phyloP scores from a whole-genome alignment of 2,329 filamentous ascomycete genomes.

The Sporothrix sp. region DNA sequence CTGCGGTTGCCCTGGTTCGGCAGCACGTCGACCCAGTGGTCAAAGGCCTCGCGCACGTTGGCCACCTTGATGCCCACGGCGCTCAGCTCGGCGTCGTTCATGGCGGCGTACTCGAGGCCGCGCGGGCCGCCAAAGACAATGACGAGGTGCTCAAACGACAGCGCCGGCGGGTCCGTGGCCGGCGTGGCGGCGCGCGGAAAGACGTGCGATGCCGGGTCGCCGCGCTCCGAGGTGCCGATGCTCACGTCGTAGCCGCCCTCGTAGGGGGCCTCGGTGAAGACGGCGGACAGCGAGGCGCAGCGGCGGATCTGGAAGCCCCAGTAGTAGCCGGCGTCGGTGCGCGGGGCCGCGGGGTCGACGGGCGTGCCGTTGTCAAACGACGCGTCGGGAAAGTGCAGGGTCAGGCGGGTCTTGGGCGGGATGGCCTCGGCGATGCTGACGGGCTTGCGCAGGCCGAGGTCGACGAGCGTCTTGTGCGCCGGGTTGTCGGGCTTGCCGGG shows the following conservation, averaged over 20 bases:
- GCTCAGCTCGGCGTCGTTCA: conserved; percentile 46
- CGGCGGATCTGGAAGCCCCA: conserved; percentile 72
- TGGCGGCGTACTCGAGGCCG: conserved; percentile 66
- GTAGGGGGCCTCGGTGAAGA: conserved; percentile 69
- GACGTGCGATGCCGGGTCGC: conserved; percentile 39
- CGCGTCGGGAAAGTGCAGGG: conserved; percentile 52
- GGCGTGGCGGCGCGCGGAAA: conserved; percentile 34
- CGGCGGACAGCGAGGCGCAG: conserved; percentile 54
- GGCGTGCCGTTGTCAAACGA: conserved; percentile 42
- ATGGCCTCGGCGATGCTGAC: conserved; percentile 50
- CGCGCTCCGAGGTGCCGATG: conserved; percentile 75
- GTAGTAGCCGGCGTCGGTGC: conserved; percentile 71
- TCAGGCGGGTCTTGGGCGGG: conserved; percentile 62
- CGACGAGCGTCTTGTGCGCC: conserved; percentile 42
- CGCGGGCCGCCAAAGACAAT: conserved; percentile 74
- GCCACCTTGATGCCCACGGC: conserved; percentile 53
- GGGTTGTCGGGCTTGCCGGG: conserved; percentile 30
- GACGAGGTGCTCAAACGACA: conserved; percentile 58
- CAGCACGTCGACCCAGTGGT: conserved; percentile 74
- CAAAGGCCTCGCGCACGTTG: conserved; percentile 63
- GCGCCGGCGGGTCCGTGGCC: conserved; percentile 15
- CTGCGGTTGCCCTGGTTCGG: conserved; percentile 73
- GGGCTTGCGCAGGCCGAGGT: conserved; percentile 46
- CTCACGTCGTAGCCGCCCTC: conserved; percentile 73
- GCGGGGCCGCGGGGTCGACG: conserved; percentile 57